Percentiles rank a stretch among this genome's conserved stretches.
Conservation (phyloP, 176 grass and related monocot species). For the Oryza glumipatula region DNA sequence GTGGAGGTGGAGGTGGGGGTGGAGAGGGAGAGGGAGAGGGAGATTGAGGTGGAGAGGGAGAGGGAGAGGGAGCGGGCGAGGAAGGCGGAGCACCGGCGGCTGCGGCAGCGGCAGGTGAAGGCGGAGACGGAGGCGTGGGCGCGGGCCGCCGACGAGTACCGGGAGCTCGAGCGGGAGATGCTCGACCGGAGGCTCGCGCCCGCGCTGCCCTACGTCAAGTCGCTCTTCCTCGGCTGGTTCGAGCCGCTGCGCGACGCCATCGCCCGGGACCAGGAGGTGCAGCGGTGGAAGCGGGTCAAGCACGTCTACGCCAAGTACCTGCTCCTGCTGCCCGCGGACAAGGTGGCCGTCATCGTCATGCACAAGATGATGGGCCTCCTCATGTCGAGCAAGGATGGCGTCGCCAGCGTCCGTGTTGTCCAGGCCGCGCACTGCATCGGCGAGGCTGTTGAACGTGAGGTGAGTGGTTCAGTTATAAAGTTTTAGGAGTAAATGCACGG, state of each 20-base stretch:
- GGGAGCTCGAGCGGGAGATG: slow-evolving; percentile 84
- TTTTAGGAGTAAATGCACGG: slow-evolving; percentile 10
- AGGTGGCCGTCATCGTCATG: slow-evolving; percentile 96
- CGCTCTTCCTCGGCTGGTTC: slow-evolving; percentile 90
- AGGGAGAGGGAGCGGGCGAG: slow-evolving; percentile 31
- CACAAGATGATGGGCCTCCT: slow-evolving; percentile 90
- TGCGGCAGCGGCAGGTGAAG: slow-evolving; percentile 75
- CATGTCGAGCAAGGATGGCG: slow-evolving; percentile 65
- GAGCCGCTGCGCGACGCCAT: slow-evolving; percentile 87
- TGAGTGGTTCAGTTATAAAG: background rate
- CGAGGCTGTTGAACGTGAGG: slow-evolving; percentile 86
- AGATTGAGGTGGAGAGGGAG: no score
- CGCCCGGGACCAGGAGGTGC: slow-evolving; percentile 66
- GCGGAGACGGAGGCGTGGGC: slow-evolving; percentile 94
- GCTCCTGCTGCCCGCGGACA: slow-evolving; percentile 75
- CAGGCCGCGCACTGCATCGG: slow-evolving; percentile 76
- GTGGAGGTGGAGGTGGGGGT: background rate
- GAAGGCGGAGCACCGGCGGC: slow-evolving; percentile 50
- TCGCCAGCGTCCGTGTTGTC: slow-evolving; percentile 68
- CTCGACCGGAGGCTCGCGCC: slow-evolving; percentile 90
- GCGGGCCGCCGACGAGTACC: slow-evolving; percentile 84
- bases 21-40: slow-evolving; percentile 30
- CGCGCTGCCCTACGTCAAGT: slow-evolving; percentile 79
- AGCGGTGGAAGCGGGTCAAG: slow-evolving; percentile 64
- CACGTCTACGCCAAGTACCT: slow-evolving; percentile 72